A percentile compares a stretch with the other conserved stretches of the same genome.
Evolutionary conservation across 805 yeast species (phyloP).

Genomic region (Candida wancherniae): DNA sequence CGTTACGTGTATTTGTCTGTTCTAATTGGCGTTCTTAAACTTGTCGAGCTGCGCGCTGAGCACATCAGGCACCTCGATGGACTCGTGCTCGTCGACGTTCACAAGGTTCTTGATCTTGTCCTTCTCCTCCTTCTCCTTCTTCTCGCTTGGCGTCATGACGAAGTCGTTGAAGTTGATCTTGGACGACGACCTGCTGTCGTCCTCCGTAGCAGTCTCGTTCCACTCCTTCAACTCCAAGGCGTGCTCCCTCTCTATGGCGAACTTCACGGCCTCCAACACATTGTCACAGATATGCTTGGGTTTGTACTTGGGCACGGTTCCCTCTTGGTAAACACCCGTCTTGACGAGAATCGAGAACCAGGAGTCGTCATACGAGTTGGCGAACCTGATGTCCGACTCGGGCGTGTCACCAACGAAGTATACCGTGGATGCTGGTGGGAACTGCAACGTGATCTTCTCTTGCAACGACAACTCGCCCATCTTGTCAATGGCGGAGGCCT

Average conservation of each 20-base stretch:
- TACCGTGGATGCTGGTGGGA: conserved; percentile 82
- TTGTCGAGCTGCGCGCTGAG: conserved; percentile 40
- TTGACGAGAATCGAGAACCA: conserved; percentile 84
- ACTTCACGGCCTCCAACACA: conserved; percentile 77
- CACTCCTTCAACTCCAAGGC: conserved; percentile 66
- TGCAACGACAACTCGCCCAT: conserved; percentile 21
- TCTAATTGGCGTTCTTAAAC: conserved; percentile 28
- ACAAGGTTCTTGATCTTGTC: conserved; percentile 11
- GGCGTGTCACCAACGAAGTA: conserved; percentile 91
- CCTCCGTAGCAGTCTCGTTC: conserved; percentile 47
- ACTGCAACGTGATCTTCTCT: conserved; percentile 44
- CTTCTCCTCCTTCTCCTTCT: conserved; percentile 16
- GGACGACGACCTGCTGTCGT: conserved; percentile 22
- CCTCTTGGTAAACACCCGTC: conserved; percentile 83
- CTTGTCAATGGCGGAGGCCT: conserved; percentile 22
- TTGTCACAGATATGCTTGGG: conserved; percentile 72
- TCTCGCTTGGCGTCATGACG: conserved; percentile 41
- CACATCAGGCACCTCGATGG: conserved; percentile 47
- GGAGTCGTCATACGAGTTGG: conserved; percentile 77
- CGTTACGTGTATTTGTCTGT: too few species aligned
- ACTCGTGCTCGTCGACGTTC: conserved; percentile 35
- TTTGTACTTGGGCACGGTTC: conserved; percentile 70
- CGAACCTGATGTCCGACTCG: conserved; percentile 82
- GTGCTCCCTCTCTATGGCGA: conserved; percentile 80
- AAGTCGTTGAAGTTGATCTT: conserved; percentile 42